Percentiles rank a stretch among this genome's conserved stretches.
Evolutionary conservation across 192 early-diverging fungal genomes (phyloP).

Genomic region (Jimgerdemannia lactiflua): DNA sequence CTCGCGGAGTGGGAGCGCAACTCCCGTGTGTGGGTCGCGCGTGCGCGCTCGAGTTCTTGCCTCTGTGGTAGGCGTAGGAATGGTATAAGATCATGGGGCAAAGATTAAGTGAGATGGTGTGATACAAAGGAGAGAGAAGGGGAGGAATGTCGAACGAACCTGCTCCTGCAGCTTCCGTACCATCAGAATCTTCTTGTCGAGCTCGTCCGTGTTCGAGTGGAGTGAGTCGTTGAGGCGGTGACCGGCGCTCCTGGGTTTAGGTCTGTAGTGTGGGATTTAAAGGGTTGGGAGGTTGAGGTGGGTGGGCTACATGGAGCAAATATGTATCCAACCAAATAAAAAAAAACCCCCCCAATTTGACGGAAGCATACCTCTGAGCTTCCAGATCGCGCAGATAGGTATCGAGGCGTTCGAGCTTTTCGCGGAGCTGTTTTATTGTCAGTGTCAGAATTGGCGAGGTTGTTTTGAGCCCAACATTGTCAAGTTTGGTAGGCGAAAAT

Average conservation of each 20-base stretch:
- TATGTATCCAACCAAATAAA: background rate
- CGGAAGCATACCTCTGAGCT: background rate
- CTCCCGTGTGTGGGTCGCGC: background rate
- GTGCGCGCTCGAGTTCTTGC: background rate
- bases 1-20: background rate
- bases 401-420: background rate
- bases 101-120: background rate
- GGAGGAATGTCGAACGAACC: background rate
- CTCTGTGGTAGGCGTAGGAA: background rate
- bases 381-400: background rate
- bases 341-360: background rate
- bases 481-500: background rate
- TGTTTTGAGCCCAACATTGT: background rate
- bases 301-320: background rate
- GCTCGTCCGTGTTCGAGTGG: background rate
- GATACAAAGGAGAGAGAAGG: background rate
- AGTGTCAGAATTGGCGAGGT: no score
- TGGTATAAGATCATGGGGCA: background rate
- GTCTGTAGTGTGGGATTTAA: background rate
- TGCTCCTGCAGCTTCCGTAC: background rate
- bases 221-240: background rate
- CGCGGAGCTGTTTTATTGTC: background rate
- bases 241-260: background rate
- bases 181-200: background rate
- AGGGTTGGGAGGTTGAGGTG: background rate